Conservation (phyloP, 2,329 filamentous ascomycete species). For the Aspergillus glaucus region DNA sequence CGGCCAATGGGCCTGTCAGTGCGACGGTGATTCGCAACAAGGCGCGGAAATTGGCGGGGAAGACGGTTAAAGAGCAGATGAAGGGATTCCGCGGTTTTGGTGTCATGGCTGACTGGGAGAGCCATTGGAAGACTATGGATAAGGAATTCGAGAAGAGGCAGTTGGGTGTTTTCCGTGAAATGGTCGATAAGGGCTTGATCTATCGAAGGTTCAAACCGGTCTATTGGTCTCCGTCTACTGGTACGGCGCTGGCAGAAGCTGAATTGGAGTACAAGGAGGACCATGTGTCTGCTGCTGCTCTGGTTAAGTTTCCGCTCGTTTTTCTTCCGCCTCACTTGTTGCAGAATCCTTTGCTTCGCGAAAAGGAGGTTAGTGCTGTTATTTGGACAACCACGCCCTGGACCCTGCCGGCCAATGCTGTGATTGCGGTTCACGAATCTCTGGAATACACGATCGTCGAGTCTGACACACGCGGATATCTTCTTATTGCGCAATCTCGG, state of each 20-base stretch:
- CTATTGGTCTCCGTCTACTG: conserved; percentile 61
- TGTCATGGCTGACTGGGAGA: conserved; percentile 60
- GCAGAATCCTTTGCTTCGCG: conserved; percentile 34
- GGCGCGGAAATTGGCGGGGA: conserved; percentile 50
- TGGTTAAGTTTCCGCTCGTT: conserved; percentile 67
- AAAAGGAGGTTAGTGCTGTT: conserved; percentile 62
- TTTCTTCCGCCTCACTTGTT: conserved; percentile 41
- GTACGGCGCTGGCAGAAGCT: conserved; percentile 58
- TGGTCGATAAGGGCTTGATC: conserved; percentile 57
- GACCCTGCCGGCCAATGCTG: conserved; percentile 89
- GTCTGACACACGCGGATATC: conserved; percentile 49
- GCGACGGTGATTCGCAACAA: conserved; percentile 47
- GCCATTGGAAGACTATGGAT: conserved; percentile 59
- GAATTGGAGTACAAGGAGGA: conserved; percentile 61
- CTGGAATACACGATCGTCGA: conserved; percentile 67
- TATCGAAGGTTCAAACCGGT: conserved; percentile 58
- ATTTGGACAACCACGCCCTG: conserved; percentile 98
- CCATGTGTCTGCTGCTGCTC: conserved; percentile 54
- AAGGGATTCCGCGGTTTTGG: conserved; percentile 54
- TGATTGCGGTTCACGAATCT: conserved; percentile 72
- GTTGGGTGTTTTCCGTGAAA: conserved; percentile 53
- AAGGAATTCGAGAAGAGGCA: conserved; percentile 56
- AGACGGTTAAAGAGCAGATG: conserved; percentile 55
- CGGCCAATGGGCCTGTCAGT: conserved; percentile 21
- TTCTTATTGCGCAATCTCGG: conserved; percentile 67